phyloP scores from a whole-genome alignment of 2,329 filamentous ascomycete species.

The Colletotrichum sp. region DNA sequence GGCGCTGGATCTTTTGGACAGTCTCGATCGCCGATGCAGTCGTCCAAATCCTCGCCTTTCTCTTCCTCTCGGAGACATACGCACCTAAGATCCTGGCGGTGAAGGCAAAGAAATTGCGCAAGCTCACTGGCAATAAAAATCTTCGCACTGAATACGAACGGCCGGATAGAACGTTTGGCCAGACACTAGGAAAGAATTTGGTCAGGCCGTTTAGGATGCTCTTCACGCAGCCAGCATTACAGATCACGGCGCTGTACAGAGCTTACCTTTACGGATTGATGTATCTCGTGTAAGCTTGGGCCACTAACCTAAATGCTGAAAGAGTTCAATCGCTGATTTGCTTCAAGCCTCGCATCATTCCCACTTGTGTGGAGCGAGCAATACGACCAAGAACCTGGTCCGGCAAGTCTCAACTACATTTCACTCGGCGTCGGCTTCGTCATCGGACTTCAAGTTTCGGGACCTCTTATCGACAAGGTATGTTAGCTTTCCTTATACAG shows the following conservation, averaged over 20 bases:
- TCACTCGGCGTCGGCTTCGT: conserved; percentile 58
- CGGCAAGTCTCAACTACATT: conserved; percentile 56
- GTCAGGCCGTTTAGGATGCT: conserved; percentile 54
- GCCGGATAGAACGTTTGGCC: conserved; percentile 27
- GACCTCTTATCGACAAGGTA: conserved; percentile 38
- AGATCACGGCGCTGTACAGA: conserved; percentile 53
- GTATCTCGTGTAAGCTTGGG: conserved; percentile 46
- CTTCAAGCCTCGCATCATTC: conserved; percentile 52
- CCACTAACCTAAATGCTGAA: accelerated
- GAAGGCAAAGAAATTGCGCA: conserved; percentile 31
- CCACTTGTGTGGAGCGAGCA: conserved; percentile 50
- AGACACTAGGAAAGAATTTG: conserved; percentile 34
- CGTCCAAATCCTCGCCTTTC: conserved; percentile 36
- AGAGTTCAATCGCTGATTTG: neutral
- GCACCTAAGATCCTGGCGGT: conserved; percentile 33
- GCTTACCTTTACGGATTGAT: conserved; percentile 59
- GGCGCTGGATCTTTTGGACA: conserved; percentile 52
- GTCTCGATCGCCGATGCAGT: conserved; percentile 40
- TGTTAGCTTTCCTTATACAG: neutral
- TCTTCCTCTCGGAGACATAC: conserved; percentile 45
- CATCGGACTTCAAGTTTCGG: conserved; percentile 60
- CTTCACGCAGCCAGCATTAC: conserved; percentile 53
- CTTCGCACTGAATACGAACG: conserved; percentile 33
- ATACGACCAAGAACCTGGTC: conserved; percentile 51
- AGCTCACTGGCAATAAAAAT: conserved; percentile 29